Conservation (phyloP, 495 filamentous ascomycete genomes). For the Penicillium maclennaniae region DNA sequence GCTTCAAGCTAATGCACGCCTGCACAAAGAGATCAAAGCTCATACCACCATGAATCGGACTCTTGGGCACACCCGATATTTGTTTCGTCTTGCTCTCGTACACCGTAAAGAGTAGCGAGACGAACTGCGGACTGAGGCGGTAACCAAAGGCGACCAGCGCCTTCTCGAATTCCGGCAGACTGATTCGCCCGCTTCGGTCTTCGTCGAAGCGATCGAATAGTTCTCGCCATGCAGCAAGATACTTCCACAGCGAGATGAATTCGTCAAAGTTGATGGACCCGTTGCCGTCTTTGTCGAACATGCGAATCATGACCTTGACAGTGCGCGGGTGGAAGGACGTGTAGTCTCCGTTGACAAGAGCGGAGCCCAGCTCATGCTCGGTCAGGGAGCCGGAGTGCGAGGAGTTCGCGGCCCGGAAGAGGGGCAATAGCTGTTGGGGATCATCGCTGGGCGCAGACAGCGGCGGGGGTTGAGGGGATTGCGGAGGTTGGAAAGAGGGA, state of each 20-base stretch:
- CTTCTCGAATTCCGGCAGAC: constrained; percentile 79
- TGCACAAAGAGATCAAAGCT: constrained; percentile 98
- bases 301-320: constrained; percentile 96
- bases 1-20: constrained; percentile 90
- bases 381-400: constrained; percentile 75
- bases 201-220: constrained; percentile 95
- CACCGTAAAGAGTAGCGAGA: constrained; percentile 71
- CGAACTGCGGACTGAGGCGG: constrained; percentile 76
- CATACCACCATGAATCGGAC: constrained; percentile 58
- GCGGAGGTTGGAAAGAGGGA: constrained; percentile 58
- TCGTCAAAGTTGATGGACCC: constrained; percentile 92
- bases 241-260: constrained; percentile 91
- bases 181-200: constrained; percentile 83
- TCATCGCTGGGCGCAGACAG: constrained; percentile 60
- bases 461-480: constrained; percentile 55
- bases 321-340: constrained; percentile 93
- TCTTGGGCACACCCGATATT: constrained; percentile 23
- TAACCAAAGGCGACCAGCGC: constrained; percentile 95
- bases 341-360: constrained; percentile 95
- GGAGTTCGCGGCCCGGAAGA: constrained; percentile 91
- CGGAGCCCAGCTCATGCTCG: constrained; percentile 82
- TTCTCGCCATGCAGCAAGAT: constrained; percentile 86
- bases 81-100: constrained; percentile 51
- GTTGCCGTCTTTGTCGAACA: constrained; percentile 88
- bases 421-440: constrained; percentile 61